phyloP scores from a whole-genome alignment of 192 early-diverging fungal genomes.

The Phycomyces nitens region DNA sequence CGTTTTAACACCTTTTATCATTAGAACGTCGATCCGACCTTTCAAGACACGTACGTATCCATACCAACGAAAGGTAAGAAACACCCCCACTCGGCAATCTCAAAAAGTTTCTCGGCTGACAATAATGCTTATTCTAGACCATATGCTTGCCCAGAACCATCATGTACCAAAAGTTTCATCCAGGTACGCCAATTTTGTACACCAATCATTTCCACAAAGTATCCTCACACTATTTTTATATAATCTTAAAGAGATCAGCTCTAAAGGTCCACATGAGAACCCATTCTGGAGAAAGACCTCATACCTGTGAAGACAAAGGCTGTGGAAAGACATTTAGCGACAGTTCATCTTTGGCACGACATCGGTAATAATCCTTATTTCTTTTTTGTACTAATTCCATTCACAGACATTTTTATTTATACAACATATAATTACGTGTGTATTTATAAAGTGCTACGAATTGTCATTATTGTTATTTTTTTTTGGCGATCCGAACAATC shows the following conservation, averaged over 20 bases:
- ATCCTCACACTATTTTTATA: neutral
- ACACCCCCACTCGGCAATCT: neutral
- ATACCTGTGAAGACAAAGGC: slow-evolving; percentile 60
- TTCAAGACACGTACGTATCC: slow-evolving; percentile 71
- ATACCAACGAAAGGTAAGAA: slow-evolving; percentile 66
- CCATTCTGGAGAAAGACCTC: slow-evolving; percentile 74
- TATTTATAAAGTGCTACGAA: no score
- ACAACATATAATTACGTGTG: no score
- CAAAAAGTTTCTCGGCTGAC: neutral
- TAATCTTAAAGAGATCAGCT: slow-evolving; percentile 59
- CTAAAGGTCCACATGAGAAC: slow-evolving; percentile 75
- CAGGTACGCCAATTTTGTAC: slow-evolving; percentile 31
- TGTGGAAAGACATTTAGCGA: slow-evolving; percentile 76
- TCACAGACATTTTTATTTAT: no score
- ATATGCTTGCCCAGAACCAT: slow-evolving; percentile 56
- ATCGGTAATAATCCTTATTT: slow-evolving; percentile 58
- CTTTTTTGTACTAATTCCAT: no score
- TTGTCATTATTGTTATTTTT: no score
- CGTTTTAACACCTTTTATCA: no score
- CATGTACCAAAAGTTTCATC: slow-evolving; percentile 77
- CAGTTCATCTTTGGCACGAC: slow-evolving; percentile 72
- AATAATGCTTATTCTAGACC: slow-evolving; percentile 44
- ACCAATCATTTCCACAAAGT: neutral
- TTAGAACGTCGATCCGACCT: slow-evolving; percentile 64
- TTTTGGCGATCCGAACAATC: neutral